Evolutionary conservation across 2,329 filamentous ascomycete species (phyloP), one percentile per base, ranked within the genome.

Genomic region (Malbranchea zuffiana): DNA sequence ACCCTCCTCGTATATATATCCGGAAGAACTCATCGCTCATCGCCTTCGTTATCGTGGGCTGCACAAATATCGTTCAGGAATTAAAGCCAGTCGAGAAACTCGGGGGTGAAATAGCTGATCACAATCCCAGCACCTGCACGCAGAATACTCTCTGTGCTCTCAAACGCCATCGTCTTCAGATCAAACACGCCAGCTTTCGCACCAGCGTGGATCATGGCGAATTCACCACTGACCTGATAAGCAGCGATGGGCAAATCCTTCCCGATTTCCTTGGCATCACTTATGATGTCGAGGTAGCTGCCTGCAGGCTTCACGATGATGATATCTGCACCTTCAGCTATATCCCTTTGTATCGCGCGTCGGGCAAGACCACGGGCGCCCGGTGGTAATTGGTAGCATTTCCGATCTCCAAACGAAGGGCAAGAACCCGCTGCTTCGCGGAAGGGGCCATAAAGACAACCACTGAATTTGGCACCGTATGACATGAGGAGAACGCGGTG

Each of bases 261-360:
- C 41, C 84, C 88, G 37, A 96, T 73, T 37, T 95, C 86, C 68
- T 94, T 96, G 36, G 90, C 90, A 55, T 98, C 90, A 48, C 83
- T 85, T 59, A 98, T 96, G 52, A 98, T 94, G 62, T 98, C 90
- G 30, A 98, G 72, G 59, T 94, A 98, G 60, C 88, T 85, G 51
- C 82, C 82, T 6, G 90, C 90, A 2, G 90, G 90, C 71, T 98
- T 98, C 44, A 98, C 90, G 88, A 98, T 95, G 63, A 98, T 94
- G 49, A 95, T 85, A 54, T 98, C 90, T 13, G 90, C 90, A 17
- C 90, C 90, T 63, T 98, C 90, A 46, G 72, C 73, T 48, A 98
- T 88, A 56, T 98, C 90, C 48, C 90, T 75, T 26, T 77, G 67
- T 47, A 98, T 95, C 32, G 90, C 90, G 48, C 90, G 77, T 47